Base-by-base conservation (phyloP, 441 rosid genomes). In the Cnidoscolus chayamansa region DNA sequence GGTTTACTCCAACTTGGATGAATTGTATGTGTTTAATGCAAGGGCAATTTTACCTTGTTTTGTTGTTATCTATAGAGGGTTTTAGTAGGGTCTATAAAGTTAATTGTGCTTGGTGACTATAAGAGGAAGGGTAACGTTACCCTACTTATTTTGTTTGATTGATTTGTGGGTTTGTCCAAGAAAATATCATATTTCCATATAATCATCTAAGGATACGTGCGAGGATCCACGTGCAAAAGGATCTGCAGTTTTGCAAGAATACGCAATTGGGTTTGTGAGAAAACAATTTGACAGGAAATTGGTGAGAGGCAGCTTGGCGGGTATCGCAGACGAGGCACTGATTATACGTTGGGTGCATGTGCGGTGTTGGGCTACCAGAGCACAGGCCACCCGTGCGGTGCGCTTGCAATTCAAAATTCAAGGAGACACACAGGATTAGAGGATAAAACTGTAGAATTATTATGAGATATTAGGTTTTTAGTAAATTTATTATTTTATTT, bases 41-140 rank as follows among this genome's bases (percentile, higher is more conserved):
- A 87, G 60, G 80, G 90, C 92, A 20, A 88, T 87, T 60, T 76
- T 90, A 81, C 92, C 96, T 77, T 90, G 93, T 73, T 90, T 90
- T 86, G 93, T 90, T 79, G 96, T 88, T 45, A 83, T 90, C 81
- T 90, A 90, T 32, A 67, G 82, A 47, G 86, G 88, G 6, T 82
- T 83, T 72, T 86, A 75, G 74, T 62, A n/a, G n/a, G 35, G 59
- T 25, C 56, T 17, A 15, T 47, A 4, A 11, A 2, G 4, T 35
- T 40, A 40, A 4, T 3, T 72, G 32, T 10, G 43, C 43, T 59
- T 15, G 35, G 16, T 56, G 40, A 40, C 45, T 45, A n/a, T 11
- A 59, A 16, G 17, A 15, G 37, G 43, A 20, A 31, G 60, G n/a
- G 4, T 40, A 35, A n/a, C 32, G 48, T 37, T 10, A 35, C 3